A percentile compares a stretch with the other conserved stretches of the same genome.
These are phyloP conservation scores for Exophiala oligosperma DNA, from an alignment of 2,329 filamentous ascomycete genomes.

Conservation along the genomic window DNA sequence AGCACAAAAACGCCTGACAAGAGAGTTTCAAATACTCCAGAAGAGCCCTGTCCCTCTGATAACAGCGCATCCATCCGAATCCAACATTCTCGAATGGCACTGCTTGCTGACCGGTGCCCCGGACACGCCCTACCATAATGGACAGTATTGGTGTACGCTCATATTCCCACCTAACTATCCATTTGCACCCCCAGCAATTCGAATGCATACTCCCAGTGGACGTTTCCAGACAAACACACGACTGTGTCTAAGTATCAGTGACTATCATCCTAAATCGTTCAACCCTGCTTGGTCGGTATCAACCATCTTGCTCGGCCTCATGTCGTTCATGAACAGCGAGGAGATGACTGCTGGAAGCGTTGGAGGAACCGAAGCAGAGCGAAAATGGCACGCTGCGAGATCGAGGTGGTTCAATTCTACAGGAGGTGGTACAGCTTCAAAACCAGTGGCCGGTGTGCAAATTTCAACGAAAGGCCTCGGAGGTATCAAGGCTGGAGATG, in stretches of 20 bases:
- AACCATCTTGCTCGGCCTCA: conserved; percentile 88
- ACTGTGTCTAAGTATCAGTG: conserved; percentile 91
- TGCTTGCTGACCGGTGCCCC: conserved; percentile 73
- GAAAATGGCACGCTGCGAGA: conserved; percentile 72
- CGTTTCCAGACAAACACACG: conserved; percentile 92
- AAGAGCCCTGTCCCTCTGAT: conserved; percentile 87
- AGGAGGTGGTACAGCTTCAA: conserved; percentile 71
- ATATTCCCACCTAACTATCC: conserved; percentile 96
- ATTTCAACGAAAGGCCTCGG: conserved; percentile 68
- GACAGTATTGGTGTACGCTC: conserved; percentile 97
- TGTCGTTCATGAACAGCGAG: conserved; percentile 98
- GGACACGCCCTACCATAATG: conserved; percentile 87
- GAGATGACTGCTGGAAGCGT: conserved; percentile 97
- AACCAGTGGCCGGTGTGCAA: conserved; percentile 51
- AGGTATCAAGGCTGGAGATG: conserved; percentile 83
- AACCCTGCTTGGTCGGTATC: conserved; percentile 98
- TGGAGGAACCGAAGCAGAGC: conserved; percentile 72
- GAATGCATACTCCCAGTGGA: conserved; percentile 97
- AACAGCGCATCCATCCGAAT: conserved; percentile 81
- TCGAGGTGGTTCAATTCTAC: conserved; percentile 97
- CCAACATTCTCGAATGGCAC: conserved; percentile 76
- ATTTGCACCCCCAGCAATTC: conserved; percentile 93
- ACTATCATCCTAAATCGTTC: conserved; percentile 97
- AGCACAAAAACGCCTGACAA: conserved; percentile 68
- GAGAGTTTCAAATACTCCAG: conserved; percentile 65